Conservation (phyloP, 83 land plant genomes). For the Picea mariana region DNA sequence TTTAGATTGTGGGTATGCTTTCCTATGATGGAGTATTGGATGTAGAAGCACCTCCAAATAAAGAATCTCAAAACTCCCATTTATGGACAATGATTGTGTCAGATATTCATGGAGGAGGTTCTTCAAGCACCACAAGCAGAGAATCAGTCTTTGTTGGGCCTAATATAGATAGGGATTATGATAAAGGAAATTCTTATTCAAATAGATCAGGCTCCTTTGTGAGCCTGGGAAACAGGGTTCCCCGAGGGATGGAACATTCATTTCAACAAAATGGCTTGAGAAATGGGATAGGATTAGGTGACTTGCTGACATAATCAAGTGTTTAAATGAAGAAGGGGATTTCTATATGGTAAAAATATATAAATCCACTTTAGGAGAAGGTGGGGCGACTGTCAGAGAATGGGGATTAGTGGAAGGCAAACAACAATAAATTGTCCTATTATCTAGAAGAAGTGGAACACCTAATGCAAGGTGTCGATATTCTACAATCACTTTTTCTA, state of each 20-base stretch:
- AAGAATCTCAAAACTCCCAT: constrained; percentile 4
- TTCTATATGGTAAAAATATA: no score
- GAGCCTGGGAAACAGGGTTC: constrained; percentile 5
- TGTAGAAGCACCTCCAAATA: not conserved
- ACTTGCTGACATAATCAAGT: no score
- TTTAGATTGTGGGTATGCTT: constrained; percentile 71
- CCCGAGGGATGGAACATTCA: not conserved
- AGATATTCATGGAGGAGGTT: not conserved
- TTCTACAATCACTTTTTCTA: no score
- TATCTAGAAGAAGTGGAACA: no score
- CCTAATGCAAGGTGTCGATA: no score
- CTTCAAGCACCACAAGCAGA: not conserved
- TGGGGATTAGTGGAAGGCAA: no score
- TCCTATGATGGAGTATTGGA: constrained; percentile 67
- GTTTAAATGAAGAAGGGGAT: no score
- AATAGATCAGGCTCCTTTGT: not conserved
- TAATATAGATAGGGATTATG: not conserved
- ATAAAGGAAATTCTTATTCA: not conserved
- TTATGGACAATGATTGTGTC: constrained; percentile 3
- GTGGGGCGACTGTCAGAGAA: no score
- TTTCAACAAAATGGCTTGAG: not conserved
- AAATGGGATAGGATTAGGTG: constrained; percentile 1
- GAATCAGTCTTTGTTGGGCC: not conserved
- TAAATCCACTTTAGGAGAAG: no score
- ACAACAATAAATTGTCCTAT: no score